These are phyloP conservation scores for Coniochaeta prunicola DNA, from an alignment of 2,329 filamentous ascomycete genomes.

Conservation along the genomic window DNA sequence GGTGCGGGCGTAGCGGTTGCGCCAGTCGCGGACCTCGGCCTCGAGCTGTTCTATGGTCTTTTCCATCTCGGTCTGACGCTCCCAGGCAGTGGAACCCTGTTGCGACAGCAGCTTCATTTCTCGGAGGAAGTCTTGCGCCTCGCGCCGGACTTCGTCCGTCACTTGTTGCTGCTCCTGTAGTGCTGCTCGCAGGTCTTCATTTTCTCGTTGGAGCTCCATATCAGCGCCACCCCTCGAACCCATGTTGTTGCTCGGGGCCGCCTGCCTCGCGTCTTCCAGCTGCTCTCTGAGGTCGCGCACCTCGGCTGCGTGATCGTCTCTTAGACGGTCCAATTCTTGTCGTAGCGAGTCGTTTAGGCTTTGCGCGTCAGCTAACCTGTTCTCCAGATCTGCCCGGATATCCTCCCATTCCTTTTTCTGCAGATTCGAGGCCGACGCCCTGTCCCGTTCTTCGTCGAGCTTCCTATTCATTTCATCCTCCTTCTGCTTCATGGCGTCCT, in stretches of 20 bases:
- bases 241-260: constrained; percentile 15
- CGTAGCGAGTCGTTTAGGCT: constrained; percentile 73
- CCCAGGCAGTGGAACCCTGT: constrained; percentile 69
- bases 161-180: constrained; percentile 70
- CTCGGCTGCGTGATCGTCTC: constrained; percentile 58
- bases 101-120: constrained; percentile 87
- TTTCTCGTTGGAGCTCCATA: constrained; percentile 52
- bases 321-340: constrained; percentile 68
- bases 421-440: constrained; percentile 40
- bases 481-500: constrained; percentile 60
- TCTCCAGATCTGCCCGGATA: constrained; percentile 60
- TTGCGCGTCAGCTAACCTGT: constrained; percentile 66
- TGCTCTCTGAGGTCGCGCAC: constrained; percentile 57
- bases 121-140: constrained; percentile 73
- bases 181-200: constrained; percentile 59
- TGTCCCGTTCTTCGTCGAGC: constrained; percentile 51
- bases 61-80: constrained; percentile 74
- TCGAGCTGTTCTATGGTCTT: constrained; percentile 71
- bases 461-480: constrained; percentile 53
- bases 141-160: constrained; percentile 77
- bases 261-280: constrained; percentile 44
- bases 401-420: constrained; percentile 69
- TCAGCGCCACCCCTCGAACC: constrained; percentile 4
- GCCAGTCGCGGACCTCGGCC: constrained; percentile 82
- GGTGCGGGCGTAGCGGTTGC: constrained; percentile 75